Conservation (phyloP, 139 green algal genomes). For the Closterium sp. region DNA sequence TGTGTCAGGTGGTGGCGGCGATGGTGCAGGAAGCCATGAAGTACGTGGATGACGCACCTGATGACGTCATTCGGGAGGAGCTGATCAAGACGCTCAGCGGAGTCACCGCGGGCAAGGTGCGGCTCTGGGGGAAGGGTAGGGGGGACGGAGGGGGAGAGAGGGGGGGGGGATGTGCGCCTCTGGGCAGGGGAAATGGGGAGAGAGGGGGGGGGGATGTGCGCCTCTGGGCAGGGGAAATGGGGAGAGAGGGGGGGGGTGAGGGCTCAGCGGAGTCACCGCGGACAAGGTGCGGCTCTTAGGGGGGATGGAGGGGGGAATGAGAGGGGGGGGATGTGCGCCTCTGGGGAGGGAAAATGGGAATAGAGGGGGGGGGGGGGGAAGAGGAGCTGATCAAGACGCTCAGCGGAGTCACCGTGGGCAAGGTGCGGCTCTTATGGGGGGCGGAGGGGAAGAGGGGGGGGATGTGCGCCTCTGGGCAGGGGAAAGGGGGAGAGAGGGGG, state of each 20-base stretch:
- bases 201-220: too few species aligned
- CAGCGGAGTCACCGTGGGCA: conserved; percentile 90
- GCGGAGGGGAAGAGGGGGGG: neutral
- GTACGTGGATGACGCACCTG: conserved; percentile 75
- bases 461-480: neutral
- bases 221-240: too few species aligned
- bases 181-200: too few species aligned
- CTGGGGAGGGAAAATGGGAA: too few species aligned
- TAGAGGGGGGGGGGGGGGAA: too few species aligned
- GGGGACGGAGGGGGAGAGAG: neutral
- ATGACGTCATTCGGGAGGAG: conserved; percentile 73
- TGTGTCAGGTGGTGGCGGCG: conserved; percentile 80
- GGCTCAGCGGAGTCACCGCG: too few species aligned
- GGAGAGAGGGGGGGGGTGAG: too few species aligned
- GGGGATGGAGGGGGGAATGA: too few species aligned
- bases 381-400: conserved; percentile 93
- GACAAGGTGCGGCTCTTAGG: too few species aligned
- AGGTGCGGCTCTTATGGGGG: conserved; percentile 47
- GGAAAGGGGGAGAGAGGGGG: too few species aligned
- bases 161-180: neutral
- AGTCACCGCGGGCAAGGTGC: conserved; percentile 90
- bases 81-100: conserved; percentile 92
- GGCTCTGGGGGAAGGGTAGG: neutral
- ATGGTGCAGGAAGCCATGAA: conserved; percentile 89
- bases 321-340: too few species aligned